Evolutionary conservation across 2,329 filamentous ascomycete species (phyloP), one percentile per base, ranked within the genome.

Genomic region (Fusarium longipes): DNA sequence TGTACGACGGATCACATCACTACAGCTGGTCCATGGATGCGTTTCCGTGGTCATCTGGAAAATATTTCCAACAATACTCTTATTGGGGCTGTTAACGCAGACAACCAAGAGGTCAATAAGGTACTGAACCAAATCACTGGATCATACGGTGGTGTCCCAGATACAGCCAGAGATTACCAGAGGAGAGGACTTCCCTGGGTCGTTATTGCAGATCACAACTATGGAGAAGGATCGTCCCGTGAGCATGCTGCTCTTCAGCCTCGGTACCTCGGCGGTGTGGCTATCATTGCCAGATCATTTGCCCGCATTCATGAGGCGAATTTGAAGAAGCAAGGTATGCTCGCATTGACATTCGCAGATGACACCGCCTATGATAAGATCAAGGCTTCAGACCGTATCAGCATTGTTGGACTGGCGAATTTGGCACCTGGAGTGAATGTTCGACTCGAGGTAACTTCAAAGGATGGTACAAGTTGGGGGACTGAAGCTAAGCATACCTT

Each of bases 131-230:
- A 57, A 29, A 8, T 57, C 3, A 57, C 53, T 6, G 53, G 53
- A 14, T 6, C 11, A 3, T 15, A 51, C 15, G 45, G 45, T 0
- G 53, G 44, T 22, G 36, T 57, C 8, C 53, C 53, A 18, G 53
- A 57, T 18, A 57, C 45, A 18, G 53, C 53, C 11, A 43, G 53
- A 27, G 53, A 57, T 22, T 57, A 57, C 8, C 53, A 57, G 27
- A 9, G 29, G 14, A 36, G 53, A 20, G 53, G 53, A 17, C 45
- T 57, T 35, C 53, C 53, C 18, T 98, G 96, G 96, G 87, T 98
- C 57, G 93, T 98, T 10, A 91, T 98, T 24, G 96, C 95, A 18
- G 96, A 98, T 82, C 93, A 96, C 82, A 99, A 99, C 85, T 97
- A 97, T 81, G 93, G 93, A 71, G 93, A 97, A 78, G 93, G 93